phyloP scores from a whole-genome alignment of 2,329 filamentous ascomycete genomes.

The Plenodomus biglobosus region DNA sequence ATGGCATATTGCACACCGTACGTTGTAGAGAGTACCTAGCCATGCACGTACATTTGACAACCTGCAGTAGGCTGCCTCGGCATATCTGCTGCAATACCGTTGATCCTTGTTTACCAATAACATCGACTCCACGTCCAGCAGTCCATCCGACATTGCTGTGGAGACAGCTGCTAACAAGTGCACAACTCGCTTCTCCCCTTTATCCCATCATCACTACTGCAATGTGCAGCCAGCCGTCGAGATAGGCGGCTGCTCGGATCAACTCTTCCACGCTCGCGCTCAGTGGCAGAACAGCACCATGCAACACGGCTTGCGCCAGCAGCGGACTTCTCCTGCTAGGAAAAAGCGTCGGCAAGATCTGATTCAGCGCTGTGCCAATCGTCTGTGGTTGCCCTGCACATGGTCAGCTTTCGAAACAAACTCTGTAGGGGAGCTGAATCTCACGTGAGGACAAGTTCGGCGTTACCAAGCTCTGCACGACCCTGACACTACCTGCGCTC shows the following conservation, averaged over 20 bases:
- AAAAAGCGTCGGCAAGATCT: slow-evolving; percentile 77
- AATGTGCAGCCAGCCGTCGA: slow-evolving; percentile 88
- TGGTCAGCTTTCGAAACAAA: slow-evolving; percentile 12
- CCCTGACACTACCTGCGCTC: slow-evolving; percentile 47
- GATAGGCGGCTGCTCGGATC: slow-evolving; percentile 79
- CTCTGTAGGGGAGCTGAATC: slow-evolving; percentile 8
- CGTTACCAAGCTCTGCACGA: slow-evolving; percentile 73
- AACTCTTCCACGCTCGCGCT: slow-evolving; percentile 77
- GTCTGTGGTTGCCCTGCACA: slow-evolving; percentile 60
- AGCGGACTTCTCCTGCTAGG: slow-evolving; percentile 82
- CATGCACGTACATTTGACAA: not conserved
- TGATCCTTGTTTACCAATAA: not conserved
- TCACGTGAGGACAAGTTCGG: slow-evolving; percentile 48
- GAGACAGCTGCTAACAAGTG: not conserved
- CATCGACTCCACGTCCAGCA: not conserved
- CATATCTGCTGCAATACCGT: not conserved
- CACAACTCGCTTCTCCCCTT: slow-evolving; percentile 7
- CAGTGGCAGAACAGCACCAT: slow-evolving; percentile 83
- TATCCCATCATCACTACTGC: slow-evolving; percentile 71
- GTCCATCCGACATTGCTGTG: not conserved
- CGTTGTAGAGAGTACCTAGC: not conserved
- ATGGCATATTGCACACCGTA: not conserved
- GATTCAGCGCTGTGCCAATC: slow-evolving; percentile 75
- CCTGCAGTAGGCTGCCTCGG: not conserved
- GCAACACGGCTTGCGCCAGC: slow-evolving; percentile 79